Percentiles rank a stretch among this genome's conserved stretches.
These are phyloP conservation scores for Phytophthora pini DNA, from an alignment of 352 stramenopile species.

Conservation along the genomic window DNA sequence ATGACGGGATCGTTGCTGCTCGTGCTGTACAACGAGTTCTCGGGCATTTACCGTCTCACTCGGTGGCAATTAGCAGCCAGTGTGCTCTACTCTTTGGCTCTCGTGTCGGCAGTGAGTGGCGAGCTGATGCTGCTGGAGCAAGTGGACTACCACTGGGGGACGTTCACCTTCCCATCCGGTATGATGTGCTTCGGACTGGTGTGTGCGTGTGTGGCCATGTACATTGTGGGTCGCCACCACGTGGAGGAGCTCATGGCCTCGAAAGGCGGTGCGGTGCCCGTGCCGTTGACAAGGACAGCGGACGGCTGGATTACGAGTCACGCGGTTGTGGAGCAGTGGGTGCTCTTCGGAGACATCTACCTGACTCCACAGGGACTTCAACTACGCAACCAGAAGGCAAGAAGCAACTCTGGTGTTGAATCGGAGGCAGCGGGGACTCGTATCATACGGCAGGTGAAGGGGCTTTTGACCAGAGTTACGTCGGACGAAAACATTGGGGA, in stretches of 20 bases:
- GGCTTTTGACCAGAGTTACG: constrained; percentile 42
- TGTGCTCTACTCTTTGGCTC: constrained; percentile 72
- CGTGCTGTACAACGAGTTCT: constrained; percentile 84
- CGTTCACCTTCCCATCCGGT: constrained; percentile 74
- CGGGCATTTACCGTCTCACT: constrained; percentile 79
- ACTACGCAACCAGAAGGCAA: constrained; percentile 57
- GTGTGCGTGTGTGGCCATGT: constrained; percentile 75
- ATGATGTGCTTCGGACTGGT: constrained; percentile 84
- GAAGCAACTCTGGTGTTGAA: constrained; percentile 62
- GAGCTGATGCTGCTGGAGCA: constrained; percentile 83
- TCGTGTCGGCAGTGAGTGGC: constrained; percentile 63
- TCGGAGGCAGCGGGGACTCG: constrained; percentile 47
- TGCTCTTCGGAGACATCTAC: constrained; percentile 82
- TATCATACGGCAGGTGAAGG: constrained; percentile 52
- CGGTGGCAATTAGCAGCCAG: constrained; percentile 76
- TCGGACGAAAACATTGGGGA: constrained; percentile 58
- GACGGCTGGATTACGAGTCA: constrained; percentile 86
- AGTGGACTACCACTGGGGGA: constrained; percentile 76
- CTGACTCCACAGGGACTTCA: constrained; percentile 68
- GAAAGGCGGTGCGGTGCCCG: constrained; percentile 76
- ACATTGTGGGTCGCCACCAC: constrained; percentile 83
- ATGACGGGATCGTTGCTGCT: constrained; percentile 60
- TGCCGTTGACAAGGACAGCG: constrained; percentile 76
- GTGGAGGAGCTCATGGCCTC: constrained; percentile 85
- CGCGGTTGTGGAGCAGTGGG: constrained; percentile 82